A percentile compares a stretch with the other conserved stretches of the same genome.
These are phyloP conservation scores for Tetramitus jugosus DNA, from an alignment of 208 protist genomes.

Conservation along the genomic window DNA sequence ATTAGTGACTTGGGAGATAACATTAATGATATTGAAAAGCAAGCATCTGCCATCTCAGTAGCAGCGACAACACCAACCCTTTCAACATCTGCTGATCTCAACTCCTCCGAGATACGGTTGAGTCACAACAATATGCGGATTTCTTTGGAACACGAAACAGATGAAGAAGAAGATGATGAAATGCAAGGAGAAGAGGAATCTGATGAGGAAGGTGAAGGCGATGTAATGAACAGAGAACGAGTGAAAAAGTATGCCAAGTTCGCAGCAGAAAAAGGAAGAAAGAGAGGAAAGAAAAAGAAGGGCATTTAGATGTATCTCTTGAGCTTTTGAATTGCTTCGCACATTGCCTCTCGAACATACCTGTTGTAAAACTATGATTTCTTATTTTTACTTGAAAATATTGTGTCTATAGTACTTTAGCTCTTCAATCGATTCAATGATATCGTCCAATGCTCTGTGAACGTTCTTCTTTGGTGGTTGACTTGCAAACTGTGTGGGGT, in stretches of 20 bases:
- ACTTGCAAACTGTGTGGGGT: constrained; percentile 24
- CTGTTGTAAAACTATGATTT: too few relatives aligned
- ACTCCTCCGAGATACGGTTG: neutral
- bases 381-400: constrained; percentile 33
- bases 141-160: constrained; percentile 10
- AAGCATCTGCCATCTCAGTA: neutral
- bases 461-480: neutral
- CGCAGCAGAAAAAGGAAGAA: neutral
- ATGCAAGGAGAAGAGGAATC: neutral
- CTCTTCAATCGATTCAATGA: constrained; percentile 45
- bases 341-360: too few relatives aligned
- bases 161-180: constrained; percentile 8
- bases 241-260: neutral
- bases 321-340: too few relatives aligned
- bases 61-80: neutral
- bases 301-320: too few relatives aligned
- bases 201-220: constrained; percentile 19
- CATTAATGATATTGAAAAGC: neutral
- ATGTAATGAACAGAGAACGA: neutral
- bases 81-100: neutral
- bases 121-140: neutral
- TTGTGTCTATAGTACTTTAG: constrained; percentile 38
- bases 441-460: constrained; percentile 43
- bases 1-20: neutral
- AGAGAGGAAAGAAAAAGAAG: neutral